Percentiles rank a stretch among this genome's conserved stretches.
These are phyloP conservation scores for Saccharomyces mikatae DNA, from an alignment of 805 yeast species.

Conservation along the genomic window DNA sequence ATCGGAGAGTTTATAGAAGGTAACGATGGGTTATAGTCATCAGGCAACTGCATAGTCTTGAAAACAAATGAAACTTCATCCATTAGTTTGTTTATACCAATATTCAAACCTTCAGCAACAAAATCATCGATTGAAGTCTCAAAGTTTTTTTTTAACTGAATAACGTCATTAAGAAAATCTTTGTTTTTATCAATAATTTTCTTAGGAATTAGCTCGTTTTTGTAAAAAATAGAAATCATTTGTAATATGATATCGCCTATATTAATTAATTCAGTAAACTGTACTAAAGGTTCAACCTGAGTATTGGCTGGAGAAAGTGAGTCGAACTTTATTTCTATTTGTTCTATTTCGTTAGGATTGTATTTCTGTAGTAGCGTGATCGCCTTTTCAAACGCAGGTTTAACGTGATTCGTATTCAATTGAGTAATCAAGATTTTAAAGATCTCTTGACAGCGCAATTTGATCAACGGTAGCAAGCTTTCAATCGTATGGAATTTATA, in stretches of 20 bases:
- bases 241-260: conserved; percentile 89
- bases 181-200: conserved; percentile 56
- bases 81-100: conserved; percentile 84
- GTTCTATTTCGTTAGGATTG: conserved; percentile 44
- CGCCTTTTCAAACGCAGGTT: conserved; percentile 79
- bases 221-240: conserved; percentile 84
- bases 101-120: conserved; percentile 87
- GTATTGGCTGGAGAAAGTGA: conserved; percentile 21
- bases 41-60: conserved; percentile 45
- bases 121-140: conserved; percentile 76
- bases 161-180: conserved; percentile 70
- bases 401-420: conserved; percentile 68
- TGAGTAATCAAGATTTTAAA: conserved; percentile 58
- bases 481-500: conserved; percentile 35
- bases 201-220: conserved; percentile 60
- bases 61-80: conserved; percentile 65
- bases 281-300: conserved; percentile 73
- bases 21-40: conserved; percentile 51
- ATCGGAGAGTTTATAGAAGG: conserved; percentile 7
- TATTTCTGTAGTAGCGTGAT: conserved; percentile 60
- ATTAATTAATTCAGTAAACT: conserved; percentile 84
- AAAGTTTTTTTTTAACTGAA: conserved; percentile 70
- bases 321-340: conserved; percentile 28
- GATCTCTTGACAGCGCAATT: conserved; percentile 42
- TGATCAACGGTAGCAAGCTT: conserved; percentile 25